Base-by-base conservation (phyloP, 1,284 basidiomycete species). In the Boletus austroedulis region DNA sequence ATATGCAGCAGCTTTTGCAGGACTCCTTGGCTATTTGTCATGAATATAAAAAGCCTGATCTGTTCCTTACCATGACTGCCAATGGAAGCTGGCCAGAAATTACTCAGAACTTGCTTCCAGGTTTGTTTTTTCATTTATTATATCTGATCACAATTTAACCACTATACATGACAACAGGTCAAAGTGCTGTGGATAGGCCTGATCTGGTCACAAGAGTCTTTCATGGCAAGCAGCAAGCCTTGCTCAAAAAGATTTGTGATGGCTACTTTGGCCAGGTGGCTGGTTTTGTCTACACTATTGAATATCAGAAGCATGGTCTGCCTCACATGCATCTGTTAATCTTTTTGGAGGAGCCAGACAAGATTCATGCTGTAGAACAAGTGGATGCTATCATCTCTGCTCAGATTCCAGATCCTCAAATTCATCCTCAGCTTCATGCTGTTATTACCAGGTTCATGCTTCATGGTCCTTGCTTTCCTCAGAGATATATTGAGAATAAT, bases 381-480 rank as follows among this genome's bases (percentile, higher is more conserved):
- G 6, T 41, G 2, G 9, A 43, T 24, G 21, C 41, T 0, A 21
- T 63, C 0, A 59, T 62, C 0, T 57, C 53, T 14, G 62, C 55
- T 3, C 52, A 63, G 1, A 46, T 63, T 9, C 50, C 58, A 23
- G 38, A 63, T 53, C 6, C 45, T 0, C 0, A 31, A 0, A 2
- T 57, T 1, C 28, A 62, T 34, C 56, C 52, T 0, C 36, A 49
- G 21, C 56, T 57, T 6, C 19, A 58, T 2, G 3, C 26, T 41
- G 32, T 29, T 50, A 15, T 63, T 1, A 1, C 36, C 6, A 40
- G 46, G 2, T 64, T 8, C 3, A 64, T 64, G 60, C 51, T 64
- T 9, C 56, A 65, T 57, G 50, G 54, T 2, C 32, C 40, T 23
- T 63, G 57, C 28, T 38, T 43, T 47, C 24, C 57, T 44, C 17